Conservation (phyloP, 108 stramenopile species). For the Cylindrotheca closterium region DNA sequence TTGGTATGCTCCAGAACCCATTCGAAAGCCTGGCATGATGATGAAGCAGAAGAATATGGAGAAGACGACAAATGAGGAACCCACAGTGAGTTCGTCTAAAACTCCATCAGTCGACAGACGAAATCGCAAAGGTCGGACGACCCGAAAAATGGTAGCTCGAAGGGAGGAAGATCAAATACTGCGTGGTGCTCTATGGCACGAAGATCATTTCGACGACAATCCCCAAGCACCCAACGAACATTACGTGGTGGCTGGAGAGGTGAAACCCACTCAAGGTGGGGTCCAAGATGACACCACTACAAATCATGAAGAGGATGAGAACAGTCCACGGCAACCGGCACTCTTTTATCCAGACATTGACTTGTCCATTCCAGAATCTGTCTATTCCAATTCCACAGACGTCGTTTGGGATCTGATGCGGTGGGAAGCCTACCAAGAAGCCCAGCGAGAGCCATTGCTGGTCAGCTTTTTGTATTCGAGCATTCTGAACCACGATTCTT, state of each 20-base stretch:
- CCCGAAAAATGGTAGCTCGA: constrained; percentile 32
- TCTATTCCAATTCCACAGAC: constrained; percentile 50
- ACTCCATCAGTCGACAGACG: neutral
- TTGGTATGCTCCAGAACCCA: constrained; percentile 17
- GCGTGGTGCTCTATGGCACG: constrained; percentile 59
- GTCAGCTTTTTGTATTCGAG: constrained; percentile 81
- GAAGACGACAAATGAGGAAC: neutral
- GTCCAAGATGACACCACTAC: constrained; percentile 1
- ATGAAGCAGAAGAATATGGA: constrained; percentile 7
- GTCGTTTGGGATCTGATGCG: constrained; percentile 73
- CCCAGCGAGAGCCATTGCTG: constrained; percentile 75
- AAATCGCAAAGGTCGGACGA: neutral
- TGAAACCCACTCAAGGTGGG: neutral
- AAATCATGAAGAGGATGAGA: constrained; percentile 2
- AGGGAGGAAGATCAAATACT: constrained; percentile 32
- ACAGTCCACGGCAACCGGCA: constrained; percentile 12
- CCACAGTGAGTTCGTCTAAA: constrained; percentile 1
- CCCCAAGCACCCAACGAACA: neutral
- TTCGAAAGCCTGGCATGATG: constrained; percentile 15
- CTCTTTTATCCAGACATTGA: constrained; percentile 61
- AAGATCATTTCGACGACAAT: constrained; percentile 43
- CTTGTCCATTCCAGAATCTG: constrained; percentile 50
- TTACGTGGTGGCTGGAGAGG: no score
- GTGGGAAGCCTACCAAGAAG: constrained; percentile 68
- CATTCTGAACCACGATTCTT: constrained; percentile 80